A percentile compares a stretch with the other conserved stretches of the same genome.
Conservation (phyloP, 257 asterid species). For the Catharanthus roseus region DNA sequence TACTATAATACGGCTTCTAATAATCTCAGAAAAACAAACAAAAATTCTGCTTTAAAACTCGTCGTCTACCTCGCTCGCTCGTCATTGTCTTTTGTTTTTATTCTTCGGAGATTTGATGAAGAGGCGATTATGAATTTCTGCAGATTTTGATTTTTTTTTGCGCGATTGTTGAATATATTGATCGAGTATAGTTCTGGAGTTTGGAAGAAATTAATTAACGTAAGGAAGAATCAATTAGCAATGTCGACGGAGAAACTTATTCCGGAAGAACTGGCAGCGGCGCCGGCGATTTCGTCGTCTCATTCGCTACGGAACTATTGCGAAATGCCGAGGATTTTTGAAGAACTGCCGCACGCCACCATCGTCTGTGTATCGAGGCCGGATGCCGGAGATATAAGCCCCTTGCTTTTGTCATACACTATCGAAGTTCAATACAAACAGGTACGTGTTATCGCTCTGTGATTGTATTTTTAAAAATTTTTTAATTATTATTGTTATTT, state of each 20-base stretch:
- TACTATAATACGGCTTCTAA: slow-evolving; percentile 24
- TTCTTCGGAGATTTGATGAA: not conserved
- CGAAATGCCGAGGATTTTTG: slow-evolving; percentile 52
- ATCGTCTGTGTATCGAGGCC: slow-evolving; percentile 69
- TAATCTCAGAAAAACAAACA: not conserved
- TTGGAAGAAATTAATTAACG: not conserved
- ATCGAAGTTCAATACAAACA: slow-evolving; percentile 79
- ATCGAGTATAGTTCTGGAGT: not conserved
- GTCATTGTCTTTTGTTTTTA: not conserved
- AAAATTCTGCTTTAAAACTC: not conserved
- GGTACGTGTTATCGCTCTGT: slow-evolving; percentile 25
- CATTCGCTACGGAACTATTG: slow-evolving; percentile 45
- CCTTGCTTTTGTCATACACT: slow-evolving; percentile 79
- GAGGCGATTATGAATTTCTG: not conserved
- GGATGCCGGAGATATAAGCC: slow-evolving; percentile 77
- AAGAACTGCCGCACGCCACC: slow-evolving; percentile 70
- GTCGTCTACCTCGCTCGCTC: not conserved
- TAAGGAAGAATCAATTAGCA: not conserved
- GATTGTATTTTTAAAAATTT: not conserved
- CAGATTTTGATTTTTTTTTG: not conserved
- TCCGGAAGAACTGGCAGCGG: slow-evolving; percentile 20
- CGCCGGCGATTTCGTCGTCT: slow-evolving; percentile 40
- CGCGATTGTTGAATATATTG: not conserved
- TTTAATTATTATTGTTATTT: not conserved
- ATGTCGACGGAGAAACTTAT: slow-evolving; percentile 79